These are phyloP conservation scores for Oemleria cerasiformis DNA, from an alignment of 306 rosid species.

Conservation along the genomic window DNA sequence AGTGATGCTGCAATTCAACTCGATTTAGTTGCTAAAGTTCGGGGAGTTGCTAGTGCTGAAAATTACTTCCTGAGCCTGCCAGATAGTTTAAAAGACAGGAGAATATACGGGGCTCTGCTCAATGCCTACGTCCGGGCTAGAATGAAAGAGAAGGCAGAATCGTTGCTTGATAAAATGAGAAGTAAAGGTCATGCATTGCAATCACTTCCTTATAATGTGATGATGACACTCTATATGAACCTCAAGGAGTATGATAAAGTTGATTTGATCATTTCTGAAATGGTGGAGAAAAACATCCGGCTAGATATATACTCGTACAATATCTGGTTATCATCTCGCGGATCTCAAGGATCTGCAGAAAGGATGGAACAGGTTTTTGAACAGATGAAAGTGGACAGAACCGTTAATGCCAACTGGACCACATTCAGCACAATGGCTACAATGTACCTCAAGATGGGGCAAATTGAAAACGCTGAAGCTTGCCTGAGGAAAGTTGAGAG, in stretches of 20 bases:
- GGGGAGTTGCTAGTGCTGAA: slow-evolving; percentile 73
- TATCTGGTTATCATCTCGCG: slow-evolving; percentile 90
- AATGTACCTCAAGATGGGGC: slow-evolving; percentile 78
- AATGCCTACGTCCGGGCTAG: slow-evolving; percentile 64
- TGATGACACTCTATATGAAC: slow-evolving; percentile 97
- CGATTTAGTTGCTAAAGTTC: slow-evolving; percentile 81
- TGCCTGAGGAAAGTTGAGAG: slow-evolving; percentile 69
- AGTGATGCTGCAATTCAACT: slow-evolving; percentile 87
- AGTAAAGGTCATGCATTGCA: slow-evolving; percentile 57
- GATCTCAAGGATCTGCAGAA: slow-evolving; percentile 64
- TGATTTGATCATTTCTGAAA: slow-evolving; percentile 69
- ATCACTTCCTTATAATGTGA: slow-evolving; percentile 80
- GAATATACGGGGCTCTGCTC: slow-evolving; percentile 79
- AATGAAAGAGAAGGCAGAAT: slow-evolving; percentile 72
- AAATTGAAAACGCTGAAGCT: slow-evolving; percentile 70
- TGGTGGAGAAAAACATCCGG: slow-evolving; percentile 54
- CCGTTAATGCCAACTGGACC: slow-evolving; percentile 78
- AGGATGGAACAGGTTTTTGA: slow-evolving; percentile 81
- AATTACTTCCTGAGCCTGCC: slow-evolving; percentile 57
- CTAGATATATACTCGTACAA: slow-evolving; percentile 87
- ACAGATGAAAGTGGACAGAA: slow-evolving; percentile 61
- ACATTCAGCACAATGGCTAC: slow-evolving; percentile 94
- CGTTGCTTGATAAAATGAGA: slow-evolving; percentile 73
- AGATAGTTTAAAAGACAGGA: slow-evolving; percentile 55
- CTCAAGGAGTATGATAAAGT: slow-evolving; percentile 73